Evolutionary conservation across 2,329 filamentous ascomycete species (phyloP), one percentile per base, ranked within the genome.

Genomic region (Sclerotinia subarctica): DNA sequence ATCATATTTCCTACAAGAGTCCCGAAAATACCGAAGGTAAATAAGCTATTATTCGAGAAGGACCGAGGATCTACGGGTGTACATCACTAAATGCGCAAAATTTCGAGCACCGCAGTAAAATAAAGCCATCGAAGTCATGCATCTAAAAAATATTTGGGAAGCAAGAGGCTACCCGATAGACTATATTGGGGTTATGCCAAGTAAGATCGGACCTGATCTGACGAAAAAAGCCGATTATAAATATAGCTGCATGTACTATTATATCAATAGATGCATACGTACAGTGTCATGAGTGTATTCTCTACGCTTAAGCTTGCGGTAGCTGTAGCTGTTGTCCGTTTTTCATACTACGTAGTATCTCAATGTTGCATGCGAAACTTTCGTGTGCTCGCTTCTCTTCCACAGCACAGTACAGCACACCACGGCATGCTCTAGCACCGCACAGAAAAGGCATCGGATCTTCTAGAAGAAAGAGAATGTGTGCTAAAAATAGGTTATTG

Each of bases 261-360:
- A n/a, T 49, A 11, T 49, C 13, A 32, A 32, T 49, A 7, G n/a
- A 49, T 24, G 19, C 21, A 35, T 35, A 19, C 19, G 44, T 35
- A 35, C 42, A 26, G 42, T 21, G 24, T 15, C 4, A 52, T 24
- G 19, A 62, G 58, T 24, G 44, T 49, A 24, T 32, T 38, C 46
- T 51, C 7, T 11, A 15, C 46, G 29, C 29, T 38, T 13, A 49
- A n/a, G 29, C 58, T 49, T 49, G 44, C 44, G 21, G 46, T 51
- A 60, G 42, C 42, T n/a, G 26, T 19, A 26, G 46, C 3, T 58
- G 38, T 38, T 62, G 46, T 38, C 59, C 59, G 47, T 35, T 63
- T 52, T 26, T 26, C 59, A 63, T 63, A 63, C 59, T 42, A 63
- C 59, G 59, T 63, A 63, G 46, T 51, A 63, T 63, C 32, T 42